A percentile compares a stretch with the other conserved stretches of the same genome.
Evolutionary conservation across 352 stramenopile species (phyloP).

Genomic region (Globisporangium okanoganense): DNA sequence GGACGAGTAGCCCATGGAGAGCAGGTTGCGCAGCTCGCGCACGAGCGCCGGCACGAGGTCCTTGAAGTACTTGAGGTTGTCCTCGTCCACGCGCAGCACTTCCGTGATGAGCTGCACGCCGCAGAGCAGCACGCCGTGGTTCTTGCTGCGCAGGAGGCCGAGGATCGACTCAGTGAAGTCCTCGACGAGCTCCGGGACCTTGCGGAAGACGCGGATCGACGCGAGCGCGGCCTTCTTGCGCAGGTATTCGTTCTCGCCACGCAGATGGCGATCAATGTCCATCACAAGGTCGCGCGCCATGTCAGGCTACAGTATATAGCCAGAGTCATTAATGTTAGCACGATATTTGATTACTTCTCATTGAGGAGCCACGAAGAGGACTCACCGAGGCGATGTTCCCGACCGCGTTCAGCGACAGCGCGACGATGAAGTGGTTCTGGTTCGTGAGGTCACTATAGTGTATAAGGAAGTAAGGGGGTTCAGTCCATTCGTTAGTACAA

Average conservation of each 20-base stretch:
- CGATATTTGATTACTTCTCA: background rate
- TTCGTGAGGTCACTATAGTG: conserved; percentile 89
- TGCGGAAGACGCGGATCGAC: conserved; percentile 90
- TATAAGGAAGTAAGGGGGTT: background rate
- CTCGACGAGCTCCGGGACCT: conserved; percentile 98
- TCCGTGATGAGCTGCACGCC: conserved; percentile 96
- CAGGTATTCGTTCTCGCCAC: conserved; percentile 92
- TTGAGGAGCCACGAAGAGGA: background rate
- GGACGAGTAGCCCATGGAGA: conserved; percentile 97
- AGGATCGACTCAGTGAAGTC: conserved; percentile 97
- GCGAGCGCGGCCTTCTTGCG: conserved; percentile 98
- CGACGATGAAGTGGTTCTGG: conserved; percentile 94
- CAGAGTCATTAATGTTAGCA: too few relatives aligned
- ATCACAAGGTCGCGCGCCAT: conserved; percentile 98
- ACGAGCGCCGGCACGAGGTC: conserved; percentile 77
- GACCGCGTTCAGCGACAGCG: conserved; percentile 95
- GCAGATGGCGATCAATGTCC: conserved; percentile 96
- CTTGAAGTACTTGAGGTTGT: conserved; percentile 74
- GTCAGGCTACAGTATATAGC: too few relatives aligned
- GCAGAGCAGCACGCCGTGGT: conserved; percentile 97
- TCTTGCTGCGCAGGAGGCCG: conserved; percentile 92
- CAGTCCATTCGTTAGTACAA: background rate
- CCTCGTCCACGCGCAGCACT: conserved; percentile 80
- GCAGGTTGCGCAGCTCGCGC: conserved; percentile 92
- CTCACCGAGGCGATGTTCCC: conserved; percentile 96